These are phyloP conservation scores for Datisca glomerata DNA, from an alignment of 306 rosid species.

Conservation along the genomic window DNA sequence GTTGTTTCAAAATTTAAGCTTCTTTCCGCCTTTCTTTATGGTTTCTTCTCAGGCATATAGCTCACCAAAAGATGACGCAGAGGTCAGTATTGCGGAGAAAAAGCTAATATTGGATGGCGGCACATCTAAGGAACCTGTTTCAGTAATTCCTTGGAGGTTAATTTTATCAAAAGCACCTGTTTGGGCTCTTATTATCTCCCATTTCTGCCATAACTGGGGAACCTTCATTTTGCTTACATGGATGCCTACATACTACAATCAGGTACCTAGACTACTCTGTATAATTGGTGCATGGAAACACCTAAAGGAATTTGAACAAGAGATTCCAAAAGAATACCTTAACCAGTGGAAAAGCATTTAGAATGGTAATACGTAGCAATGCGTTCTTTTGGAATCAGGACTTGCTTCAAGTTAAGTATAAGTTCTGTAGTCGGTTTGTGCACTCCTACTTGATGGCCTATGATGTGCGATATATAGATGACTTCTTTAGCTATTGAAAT, in stretches of 20 bases:
- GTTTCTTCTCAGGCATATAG: slow-evolving; percentile 60
- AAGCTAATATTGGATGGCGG: slow-evolving; percentile 54
- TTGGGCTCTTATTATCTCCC: slow-evolving; percentile 93
- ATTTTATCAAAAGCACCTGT: slow-evolving; percentile 92
- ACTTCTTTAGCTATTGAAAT: too few species aligned
- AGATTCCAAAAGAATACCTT: too few species aligned
- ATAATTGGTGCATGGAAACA: neutral
- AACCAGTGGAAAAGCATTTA: too few species aligned
- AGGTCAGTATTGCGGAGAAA: slow-evolving; percentile 50
- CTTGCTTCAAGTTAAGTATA: too few species aligned
- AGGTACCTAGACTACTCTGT: slow-evolving; percentile 32
- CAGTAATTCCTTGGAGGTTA: slow-evolving; percentile 81
- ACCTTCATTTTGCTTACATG: slow-evolving; percentile 92
- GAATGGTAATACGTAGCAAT: too few species aligned
- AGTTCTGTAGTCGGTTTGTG: too few species aligned
- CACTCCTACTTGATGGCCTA: too few species aligned
- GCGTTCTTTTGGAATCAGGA: too few species aligned
- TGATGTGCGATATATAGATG: too few species aligned
- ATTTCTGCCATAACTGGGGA: slow-evolving; percentile 95
- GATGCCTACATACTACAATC: slow-evolving; percentile 99
- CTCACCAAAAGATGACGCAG: slow-evolving; percentile 82
- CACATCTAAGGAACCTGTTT: slow-evolving; percentile 63
- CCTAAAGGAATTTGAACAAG: too few species aligned
- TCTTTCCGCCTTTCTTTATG: slow-evolving; percentile 11
- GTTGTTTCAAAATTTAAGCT: too few species aligned